phyloP scores from a whole-genome alignment of 2,329 filamentous ascomycete genomes.

The Trichophyton schoenleinii region DNA sequence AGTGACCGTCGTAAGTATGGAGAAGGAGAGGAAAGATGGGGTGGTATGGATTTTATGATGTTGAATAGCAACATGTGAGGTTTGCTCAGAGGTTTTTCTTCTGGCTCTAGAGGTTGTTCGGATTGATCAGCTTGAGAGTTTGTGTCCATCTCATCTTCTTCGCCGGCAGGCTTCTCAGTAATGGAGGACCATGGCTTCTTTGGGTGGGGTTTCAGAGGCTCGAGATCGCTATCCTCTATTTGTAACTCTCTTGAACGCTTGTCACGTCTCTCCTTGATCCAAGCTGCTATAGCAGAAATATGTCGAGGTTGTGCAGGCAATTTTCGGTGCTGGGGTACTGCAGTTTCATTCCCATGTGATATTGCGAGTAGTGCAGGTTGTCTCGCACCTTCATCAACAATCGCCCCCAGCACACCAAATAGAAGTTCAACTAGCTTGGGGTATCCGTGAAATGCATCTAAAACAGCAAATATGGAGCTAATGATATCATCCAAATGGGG shows the following conservation, averaged over 20 bases:
- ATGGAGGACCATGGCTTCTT: slow-evolving; percentile 18
- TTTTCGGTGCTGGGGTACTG: slow-evolving; percentile 19
- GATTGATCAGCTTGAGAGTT: slow-evolving; percentile 23
- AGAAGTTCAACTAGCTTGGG: slow-evolving; percentile 70
- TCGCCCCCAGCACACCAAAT: slow-evolving; percentile 68
- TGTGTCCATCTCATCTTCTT: slow-evolving; percentile 14
- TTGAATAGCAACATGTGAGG: slow-evolving; percentile 70
- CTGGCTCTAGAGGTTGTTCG: slow-evolving; percentile 32
- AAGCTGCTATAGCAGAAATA: slow-evolving; percentile 23
- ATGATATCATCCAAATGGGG: slow-evolving; percentile 88
- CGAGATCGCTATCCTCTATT: slow-evolving; percentile 12
- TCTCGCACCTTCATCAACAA: slow-evolving; percentile 69
- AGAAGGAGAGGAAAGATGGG: slow-evolving; percentile 78
- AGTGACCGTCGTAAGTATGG: slow-evolving; percentile 66
- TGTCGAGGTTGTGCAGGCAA: slow-evolving; percentile 20
- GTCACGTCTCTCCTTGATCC: slow-evolving; percentile 24
- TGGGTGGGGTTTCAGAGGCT: slow-evolving; percentile 14
- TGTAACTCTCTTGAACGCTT: slow-evolving; percentile 21
- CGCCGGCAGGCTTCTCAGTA: slow-evolving; percentile 15
- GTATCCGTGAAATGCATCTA: slow-evolving; percentile 95
- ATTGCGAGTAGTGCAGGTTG: slow-evolving; percentile 38
- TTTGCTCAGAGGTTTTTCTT: slow-evolving; percentile 55
- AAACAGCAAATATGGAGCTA: slow-evolving; percentile 74
- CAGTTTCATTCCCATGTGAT: slow-evolving; percentile 14
- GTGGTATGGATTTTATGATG: slow-evolving; percentile 72